These are phyloP conservation scores for Kalanchoe fedtschenkoi DNA, from an alignment of 164 flowering plant genomes.

Conservation along the genomic window DNA sequence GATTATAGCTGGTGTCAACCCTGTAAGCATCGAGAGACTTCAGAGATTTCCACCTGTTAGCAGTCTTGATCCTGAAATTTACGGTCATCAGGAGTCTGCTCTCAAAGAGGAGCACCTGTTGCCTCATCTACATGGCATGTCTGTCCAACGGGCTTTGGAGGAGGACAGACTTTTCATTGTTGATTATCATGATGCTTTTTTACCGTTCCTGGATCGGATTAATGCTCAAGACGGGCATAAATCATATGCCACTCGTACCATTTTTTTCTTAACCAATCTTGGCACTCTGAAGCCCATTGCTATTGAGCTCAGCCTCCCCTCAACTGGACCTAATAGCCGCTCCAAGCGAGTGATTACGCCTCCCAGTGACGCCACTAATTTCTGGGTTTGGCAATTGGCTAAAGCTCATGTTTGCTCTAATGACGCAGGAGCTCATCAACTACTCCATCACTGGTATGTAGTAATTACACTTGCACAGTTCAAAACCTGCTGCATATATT, in stretches of 20 bases:
- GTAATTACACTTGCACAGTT: not conserved
- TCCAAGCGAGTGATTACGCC: conserved; percentile 70
- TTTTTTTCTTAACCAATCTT: conserved; percentile 45
- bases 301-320: conserved; percentile 83
- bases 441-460: conserved; percentile 76
- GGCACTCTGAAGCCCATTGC: conserved; percentile 88
- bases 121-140: conserved; percentile 62
- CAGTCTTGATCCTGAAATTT: conserved; percentile 64
- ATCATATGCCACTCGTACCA: conserved; percentile 78
- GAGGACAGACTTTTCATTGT: conserved; percentile 58
- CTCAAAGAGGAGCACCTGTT: conserved; percentile 73
- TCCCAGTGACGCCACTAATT: conserved; percentile 51
- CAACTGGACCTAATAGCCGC: conserved; percentile 15
- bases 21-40: conserved; percentile 66
- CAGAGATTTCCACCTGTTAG: conserved; percentile 69
- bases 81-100: conserved; percentile 73
- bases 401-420: conserved; percentile 88
- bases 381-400: conserved; percentile 86
- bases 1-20: conserved; percentile 78
- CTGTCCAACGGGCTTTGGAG: conserved; percentile 81
- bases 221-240: conserved; percentile 75
- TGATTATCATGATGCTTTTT: conserved; percentile 70
- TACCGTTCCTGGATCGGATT: conserved; percentile 72
- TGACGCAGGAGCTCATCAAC: conserved; percentile 91
- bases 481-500: not conserved